Evolutionary conservation across 2,329 filamentous ascomycete species (phyloP), one percentile per base, ranked within the genome.

Genomic region (Alternaria sp.): DNA sequence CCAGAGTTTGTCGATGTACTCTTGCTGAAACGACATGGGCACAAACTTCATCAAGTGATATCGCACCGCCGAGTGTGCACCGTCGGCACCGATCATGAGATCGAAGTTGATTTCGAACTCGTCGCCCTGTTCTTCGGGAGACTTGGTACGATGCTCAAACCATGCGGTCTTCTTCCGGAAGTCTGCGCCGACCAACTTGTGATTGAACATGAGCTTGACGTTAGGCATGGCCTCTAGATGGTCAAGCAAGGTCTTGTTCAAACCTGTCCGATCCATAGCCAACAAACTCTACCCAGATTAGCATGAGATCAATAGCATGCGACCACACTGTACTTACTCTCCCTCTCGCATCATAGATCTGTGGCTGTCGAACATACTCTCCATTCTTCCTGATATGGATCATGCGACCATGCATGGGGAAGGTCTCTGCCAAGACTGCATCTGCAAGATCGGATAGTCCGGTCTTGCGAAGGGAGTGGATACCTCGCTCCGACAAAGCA

Each of bases 1-100:
- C 96, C 96, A 99, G 6, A 98, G 83, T 0, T 94, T 96, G 79
- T 98, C 95, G 76, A 99, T 96, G 79, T 99, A 99, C 73, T 93
- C 89, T 77, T 99, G 96, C 71, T 91, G 86, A 76, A 97, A 99
- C 81, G 96, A 89, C 88, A 98, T 93, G 11, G 91, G 89, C 1
- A 91, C 88, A 73, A 88, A 97, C 81, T 98, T 98, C 95, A 99
- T 99, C 81, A 99, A 84, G 76, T 98, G 93, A 77, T 93, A 96
- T 55, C 96, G 87, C 5, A 94, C 90, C 46, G 93, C 90, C 0
- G 95, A 98, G 81, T 99, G 95, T 0, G 96, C 96, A 8, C 96
- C 96, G 74, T 99, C 96, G 32, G 95, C 94, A 10, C 96, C 96
- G 61, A 99, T 92, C 83, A 99, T 89, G 69, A 97, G 88, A 80